Evolutionary conservation across 768 basidiomycete genomes (phyloP), one percentile per base, ranked within the genome.

Genomic region (Candolleomyces aberdarensis): DNA sequence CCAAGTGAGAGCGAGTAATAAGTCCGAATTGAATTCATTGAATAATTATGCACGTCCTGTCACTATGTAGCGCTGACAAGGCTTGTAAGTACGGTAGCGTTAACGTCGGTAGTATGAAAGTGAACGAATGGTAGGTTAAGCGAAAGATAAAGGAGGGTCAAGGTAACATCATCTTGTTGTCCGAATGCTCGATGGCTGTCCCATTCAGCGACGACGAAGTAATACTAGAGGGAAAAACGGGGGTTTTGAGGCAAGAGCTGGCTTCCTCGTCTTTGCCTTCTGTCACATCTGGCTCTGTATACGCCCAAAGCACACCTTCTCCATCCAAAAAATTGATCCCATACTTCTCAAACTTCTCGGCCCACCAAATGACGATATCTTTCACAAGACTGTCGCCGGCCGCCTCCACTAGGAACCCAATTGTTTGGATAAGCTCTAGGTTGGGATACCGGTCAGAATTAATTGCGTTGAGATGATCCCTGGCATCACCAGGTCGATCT

Each of bases 311-410:
- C 32, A 84, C 79, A 36, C 80, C 81, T 67, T 82, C 83, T 15
- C 83, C 82, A 63, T 84, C 84, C 64, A 83, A 72, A 63, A 84
- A 77, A 62, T 82, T 76, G 49, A 85, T 72, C 9, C 79, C 81
- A 48, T 76, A 72, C 57, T 69, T 73, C 72, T 82, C 81, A 60
- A 83, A 83, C 54, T 69, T 74, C 64, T 83, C 80, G 29, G 77
- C 75, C 83, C 83, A 84, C 78, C 79, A 80, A 32, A 83, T 81
- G 64, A 82, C 84, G 17, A 82, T 70, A 55, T 84, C 80, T 71
- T 76, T 78, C 58, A 78, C 74, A 53, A 77, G 62, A 44, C 62
- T 64, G 65, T 83, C 79, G 59, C 73, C 69, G 56, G 78, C 74
- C 19, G 81, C 74, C 22, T 80, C 82, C 19, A 80, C 80, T 47